A percentile compares a stretch with the other conserved stretches of the same genome.
Conservation (phyloP, 2,329 filamentous ascomycete genomes). For the Trichoderma sp. region DNA sequence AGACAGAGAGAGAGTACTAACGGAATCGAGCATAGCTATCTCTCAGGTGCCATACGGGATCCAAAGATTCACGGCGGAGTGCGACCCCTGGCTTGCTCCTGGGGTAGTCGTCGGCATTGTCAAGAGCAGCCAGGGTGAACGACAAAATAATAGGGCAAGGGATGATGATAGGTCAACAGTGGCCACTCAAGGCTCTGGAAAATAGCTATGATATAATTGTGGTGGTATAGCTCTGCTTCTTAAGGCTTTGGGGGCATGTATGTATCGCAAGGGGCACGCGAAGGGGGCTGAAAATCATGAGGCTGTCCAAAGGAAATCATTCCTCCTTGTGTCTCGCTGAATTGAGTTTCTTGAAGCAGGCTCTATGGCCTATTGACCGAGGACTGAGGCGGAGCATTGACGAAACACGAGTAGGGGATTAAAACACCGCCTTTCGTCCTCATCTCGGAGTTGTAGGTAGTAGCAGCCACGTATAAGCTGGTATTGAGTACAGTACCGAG, state of each 20-base stretch:
- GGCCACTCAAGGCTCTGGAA: slow-evolving; percentile 17
- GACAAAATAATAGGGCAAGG: neutral
- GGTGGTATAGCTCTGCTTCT: neutral
- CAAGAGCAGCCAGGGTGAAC: neutral
- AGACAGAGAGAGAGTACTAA: neutral
- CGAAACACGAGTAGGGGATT: neutral
- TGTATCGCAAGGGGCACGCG: neutral
- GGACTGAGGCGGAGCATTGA: neutral
- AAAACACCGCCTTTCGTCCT: neutral
- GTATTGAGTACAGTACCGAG: neutral
- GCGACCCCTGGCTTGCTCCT: slow-evolving; percentile 10
- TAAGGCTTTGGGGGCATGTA: neutral
- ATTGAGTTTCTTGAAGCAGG: neutral
- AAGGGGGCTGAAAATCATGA: neutral
- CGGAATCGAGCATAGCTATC: neutral
- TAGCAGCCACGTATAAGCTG: neutral
- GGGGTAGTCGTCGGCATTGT: slow-evolving; percentile 8
- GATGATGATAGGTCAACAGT: slow-evolving; percentile 14
- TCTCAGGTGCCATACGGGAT: slow-evolving; percentile 12
- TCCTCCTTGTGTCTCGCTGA: neutral
- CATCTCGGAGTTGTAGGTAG: neutral
- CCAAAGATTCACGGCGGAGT: slow-evolving; percentile 13
- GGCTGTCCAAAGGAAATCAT: neutral
- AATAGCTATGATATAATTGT: neutral
- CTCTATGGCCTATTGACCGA: neutral